Evolutionary conservation across 139 green algal species (phyloP).

Genomic region (Haematococcus sp.): DNA sequence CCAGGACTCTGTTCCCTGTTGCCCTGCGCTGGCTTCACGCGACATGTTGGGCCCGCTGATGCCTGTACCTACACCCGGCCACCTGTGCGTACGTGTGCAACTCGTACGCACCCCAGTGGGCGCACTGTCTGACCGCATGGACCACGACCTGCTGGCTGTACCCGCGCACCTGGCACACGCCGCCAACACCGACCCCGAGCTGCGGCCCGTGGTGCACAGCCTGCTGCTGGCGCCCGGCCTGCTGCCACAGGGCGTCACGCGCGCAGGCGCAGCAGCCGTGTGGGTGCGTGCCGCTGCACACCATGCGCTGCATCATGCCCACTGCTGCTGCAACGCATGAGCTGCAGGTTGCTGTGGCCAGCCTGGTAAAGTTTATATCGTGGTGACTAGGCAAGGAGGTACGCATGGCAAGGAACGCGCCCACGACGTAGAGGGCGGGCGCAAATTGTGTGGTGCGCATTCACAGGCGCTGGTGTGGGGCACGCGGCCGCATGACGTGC

Average conservation of each 20-base stretch:
- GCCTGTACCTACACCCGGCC: too few species aligned
- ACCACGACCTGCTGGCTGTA: slow-evolving; percentile 25
- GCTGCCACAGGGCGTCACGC: not conserved
- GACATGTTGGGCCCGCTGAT: too few species aligned
- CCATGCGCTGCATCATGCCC: slow-evolving; percentile 16
- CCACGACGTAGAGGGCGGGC: too few species aligned
- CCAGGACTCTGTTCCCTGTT: too few species aligned
- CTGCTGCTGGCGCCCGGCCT: slow-evolving; percentile 1
- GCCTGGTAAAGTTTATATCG: too few species aligned
- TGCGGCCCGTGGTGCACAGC: slow-evolving; percentile 34
- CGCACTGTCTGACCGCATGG: slow-evolving; percentile 13
- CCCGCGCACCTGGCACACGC: slow-evolving; percentile 26
- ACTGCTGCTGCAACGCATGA: not conserved
- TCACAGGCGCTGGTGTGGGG: slow-evolving; percentile 46
- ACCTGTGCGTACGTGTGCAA: too few species aligned
- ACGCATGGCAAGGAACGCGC: too few species aligned
- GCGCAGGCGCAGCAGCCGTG: too few species aligned
- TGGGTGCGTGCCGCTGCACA: slow-evolving; percentile 7
- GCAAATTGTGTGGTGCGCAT: too few species aligned
- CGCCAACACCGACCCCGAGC: slow-evolving; percentile 32
- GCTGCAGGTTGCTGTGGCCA: slow-evolving; percentile 21
- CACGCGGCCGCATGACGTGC: too few species aligned
- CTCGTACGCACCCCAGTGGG: not conserved
- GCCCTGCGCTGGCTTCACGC: too few species aligned
- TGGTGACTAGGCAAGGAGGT: too few species aligned